phyloP scores from a whole-genome alignment of 176 grass and related monocot genomes.

The Themeda triandra region DNA sequence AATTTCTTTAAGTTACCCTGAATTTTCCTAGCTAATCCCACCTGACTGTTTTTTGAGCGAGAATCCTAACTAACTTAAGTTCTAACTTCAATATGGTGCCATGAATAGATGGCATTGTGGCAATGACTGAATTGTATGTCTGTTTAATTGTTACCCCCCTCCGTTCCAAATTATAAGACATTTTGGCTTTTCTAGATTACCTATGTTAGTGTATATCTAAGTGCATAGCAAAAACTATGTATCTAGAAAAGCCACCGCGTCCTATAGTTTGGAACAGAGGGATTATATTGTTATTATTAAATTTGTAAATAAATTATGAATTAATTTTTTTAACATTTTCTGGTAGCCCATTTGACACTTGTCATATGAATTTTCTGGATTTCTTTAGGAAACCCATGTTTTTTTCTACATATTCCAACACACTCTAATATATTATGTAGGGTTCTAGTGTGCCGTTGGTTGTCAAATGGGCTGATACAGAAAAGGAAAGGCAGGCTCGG shows the following conservation, averaged over 20 bases:
- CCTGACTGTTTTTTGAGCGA: neutral
- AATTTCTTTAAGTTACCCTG: neutral
- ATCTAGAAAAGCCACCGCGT: no score
- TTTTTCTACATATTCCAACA: neutral
- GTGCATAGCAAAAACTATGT: no score
- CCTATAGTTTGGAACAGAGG: no score
- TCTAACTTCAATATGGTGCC: neutral
- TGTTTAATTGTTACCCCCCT: neutral
- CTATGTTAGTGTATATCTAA: no score
- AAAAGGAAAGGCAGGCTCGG: constrained; percentile 94
- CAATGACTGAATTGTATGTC: neutral
- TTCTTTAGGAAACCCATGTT: neutral
- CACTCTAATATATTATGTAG: constrained; percentile 33
- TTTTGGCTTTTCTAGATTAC: no score
- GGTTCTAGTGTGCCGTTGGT: constrained; percentile 97
- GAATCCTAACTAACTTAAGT: constrained; percentile 2
- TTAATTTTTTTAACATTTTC: neutral
- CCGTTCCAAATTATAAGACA: no score
- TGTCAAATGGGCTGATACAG: constrained; percentile 99
- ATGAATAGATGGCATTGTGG: neutral
- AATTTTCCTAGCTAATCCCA: neutral
- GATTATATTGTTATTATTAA: neutral
- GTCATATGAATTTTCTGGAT: neutral
- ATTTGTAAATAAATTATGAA: neutral
- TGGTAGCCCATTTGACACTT: constrained; percentile 8